These are phyloP conservation scores for Sindora glabra DNA, from an alignment of 306 rosid genomes.

Conservation along the genomic window DNA sequence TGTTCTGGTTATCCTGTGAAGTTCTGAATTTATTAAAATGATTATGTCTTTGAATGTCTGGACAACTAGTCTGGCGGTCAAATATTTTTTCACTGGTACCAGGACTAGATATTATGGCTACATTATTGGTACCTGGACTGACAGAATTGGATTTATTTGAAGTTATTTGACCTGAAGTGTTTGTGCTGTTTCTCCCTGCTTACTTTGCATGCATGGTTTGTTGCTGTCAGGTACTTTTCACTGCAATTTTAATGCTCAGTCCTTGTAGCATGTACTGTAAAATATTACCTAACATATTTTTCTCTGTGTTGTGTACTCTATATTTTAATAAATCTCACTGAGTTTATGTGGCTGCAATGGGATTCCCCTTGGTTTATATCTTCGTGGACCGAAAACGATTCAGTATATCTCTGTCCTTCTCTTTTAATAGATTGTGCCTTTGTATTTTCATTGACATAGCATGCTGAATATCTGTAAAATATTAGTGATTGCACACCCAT, in stretches of 20 bases:
- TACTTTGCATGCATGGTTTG: slow-evolving; percentile 3
- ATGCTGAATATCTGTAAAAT: not conserved
- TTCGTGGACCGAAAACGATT: not conserved
- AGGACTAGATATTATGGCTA: not conserved
- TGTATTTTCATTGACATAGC: not conserved
- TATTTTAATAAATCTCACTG: not conserved
- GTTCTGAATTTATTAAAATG: not conserved
- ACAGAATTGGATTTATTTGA: not conserved
- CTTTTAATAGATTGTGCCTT: not conserved
- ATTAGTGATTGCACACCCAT: not conserved
- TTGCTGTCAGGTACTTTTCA: slow-evolving; percentile 1
- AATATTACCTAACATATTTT: not conserved
- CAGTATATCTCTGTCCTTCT: not conserved
- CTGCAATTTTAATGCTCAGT: not conserved
- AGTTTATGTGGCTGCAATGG: not conserved
- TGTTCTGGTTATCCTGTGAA: no score
- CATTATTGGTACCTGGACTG: not conserved
- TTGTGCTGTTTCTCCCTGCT: not conserved
- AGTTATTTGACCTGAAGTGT: not conserved
- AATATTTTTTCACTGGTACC: not conserved
- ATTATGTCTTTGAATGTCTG: not conserved
- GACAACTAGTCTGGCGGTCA: not conserved
- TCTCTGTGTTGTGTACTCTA: not conserved
- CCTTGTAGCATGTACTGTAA: not conserved
- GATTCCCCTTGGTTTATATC: not conserved